These are phyloP conservation scores for Solanum hybrid DNA, from an alignment of 305 asterid genomes.

Conservation along the genomic window DNA sequence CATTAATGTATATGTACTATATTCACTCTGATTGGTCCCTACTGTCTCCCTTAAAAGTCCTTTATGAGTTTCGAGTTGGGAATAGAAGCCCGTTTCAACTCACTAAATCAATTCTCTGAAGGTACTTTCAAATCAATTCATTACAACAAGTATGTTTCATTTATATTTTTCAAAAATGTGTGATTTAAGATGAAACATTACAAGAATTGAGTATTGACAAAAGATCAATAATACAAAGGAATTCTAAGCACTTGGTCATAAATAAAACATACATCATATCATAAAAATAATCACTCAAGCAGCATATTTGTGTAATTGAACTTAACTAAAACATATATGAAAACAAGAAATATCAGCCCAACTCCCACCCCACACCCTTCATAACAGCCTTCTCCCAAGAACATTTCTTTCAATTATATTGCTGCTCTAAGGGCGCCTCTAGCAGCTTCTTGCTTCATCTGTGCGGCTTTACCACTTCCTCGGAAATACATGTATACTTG, in stretches of 20 bases:
- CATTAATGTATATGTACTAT: background rate
- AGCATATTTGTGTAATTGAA: background rate
- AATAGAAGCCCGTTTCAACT: background rate
- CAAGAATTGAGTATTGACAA: background rate
- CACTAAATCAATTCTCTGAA: background rate
- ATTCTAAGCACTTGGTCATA: no score
- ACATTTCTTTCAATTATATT: conserved; percentile 11
- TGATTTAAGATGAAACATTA: background rate
- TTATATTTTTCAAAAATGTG: no score
- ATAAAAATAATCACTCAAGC: background rate
- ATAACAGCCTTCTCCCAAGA: background rate
- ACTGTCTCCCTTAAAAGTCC: background rate
- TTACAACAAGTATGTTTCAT: no score
- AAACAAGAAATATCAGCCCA: background rate
- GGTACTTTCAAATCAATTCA: background rate
- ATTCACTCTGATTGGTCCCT: background rate
- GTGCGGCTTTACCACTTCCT: conserved; percentile 84
- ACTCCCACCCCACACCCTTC: background rate
- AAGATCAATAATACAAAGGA: background rate
- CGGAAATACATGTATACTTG: conserved; percentile 95
- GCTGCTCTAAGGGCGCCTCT: conserved; percentile 71
- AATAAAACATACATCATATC: background rate
- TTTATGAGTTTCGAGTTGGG: no score
- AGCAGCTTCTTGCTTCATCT: conserved; percentile 75
- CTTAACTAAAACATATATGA: background rate